phyloP scores from a whole-genome alignment of 1,284 basidiomycete genomes.

The Ganoderma boninense region DNA sequence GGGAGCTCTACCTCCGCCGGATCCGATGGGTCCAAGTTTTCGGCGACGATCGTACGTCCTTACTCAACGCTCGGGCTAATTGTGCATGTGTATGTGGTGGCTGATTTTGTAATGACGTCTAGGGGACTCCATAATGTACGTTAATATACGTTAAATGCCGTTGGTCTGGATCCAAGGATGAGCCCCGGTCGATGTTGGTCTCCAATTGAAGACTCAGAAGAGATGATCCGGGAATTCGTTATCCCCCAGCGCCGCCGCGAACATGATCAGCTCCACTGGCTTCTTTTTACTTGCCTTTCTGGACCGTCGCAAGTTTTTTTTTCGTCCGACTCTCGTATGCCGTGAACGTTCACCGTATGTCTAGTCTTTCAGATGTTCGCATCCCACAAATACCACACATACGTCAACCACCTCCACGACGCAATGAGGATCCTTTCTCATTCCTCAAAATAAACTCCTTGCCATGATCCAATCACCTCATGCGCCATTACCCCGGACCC shows the following conservation, averaged over 20 bases:
- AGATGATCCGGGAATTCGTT: not conserved
- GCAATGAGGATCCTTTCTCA: not conserved
- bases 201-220: not conserved
- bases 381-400: not conserved
- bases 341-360: not conserved
- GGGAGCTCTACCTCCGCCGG: not conserved
- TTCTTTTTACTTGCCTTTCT: not conserved
- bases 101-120: not conserved
- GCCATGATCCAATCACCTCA: not conserved
- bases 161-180: not conserved
- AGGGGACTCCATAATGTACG: not conserved
- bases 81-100: not conserved
- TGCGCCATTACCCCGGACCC: not conserved
- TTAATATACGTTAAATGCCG: conserved; percentile 1
- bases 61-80: not conserved
- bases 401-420: not conserved
- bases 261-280: not conserved
- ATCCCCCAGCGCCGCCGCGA: not conserved
- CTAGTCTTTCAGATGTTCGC: not conserved
- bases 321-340: not conserved
- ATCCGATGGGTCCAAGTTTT: not conserved
- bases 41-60: conserved; percentile 8
- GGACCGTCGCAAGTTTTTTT: conserved; percentile 1
- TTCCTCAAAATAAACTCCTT: not conserved
- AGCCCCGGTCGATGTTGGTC: not conserved